These are phyloP conservation scores for Tetrapisispora pingtungensis DNA, from an alignment of 805 yeast species.

Conservation along the genomic window DNA sequence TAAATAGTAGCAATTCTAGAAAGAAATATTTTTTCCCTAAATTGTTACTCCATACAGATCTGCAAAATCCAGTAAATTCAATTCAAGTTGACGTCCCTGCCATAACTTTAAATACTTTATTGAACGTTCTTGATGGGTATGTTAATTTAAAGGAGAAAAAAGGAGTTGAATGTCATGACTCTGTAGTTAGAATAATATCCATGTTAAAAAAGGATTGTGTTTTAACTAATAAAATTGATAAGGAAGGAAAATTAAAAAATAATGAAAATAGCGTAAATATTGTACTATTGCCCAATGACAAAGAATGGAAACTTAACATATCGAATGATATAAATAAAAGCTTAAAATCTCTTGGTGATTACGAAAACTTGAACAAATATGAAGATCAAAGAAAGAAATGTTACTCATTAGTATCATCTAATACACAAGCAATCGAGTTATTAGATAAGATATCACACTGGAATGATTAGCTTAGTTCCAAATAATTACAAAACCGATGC, in stretches of 20 bases:
- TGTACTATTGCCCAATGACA: constrained; percentile 1
- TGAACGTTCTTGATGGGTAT: constrained; percentile 16
- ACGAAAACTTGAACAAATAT: not conserved
- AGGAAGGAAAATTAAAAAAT: not conserved
- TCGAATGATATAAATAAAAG: not conserved
- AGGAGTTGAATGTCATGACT: constrained; percentile 12
- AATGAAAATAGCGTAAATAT: not conserved
- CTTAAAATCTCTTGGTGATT: not conserved
- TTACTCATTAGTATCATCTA: constrained; percentile 10
- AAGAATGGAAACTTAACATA: not conserved
- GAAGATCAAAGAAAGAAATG: constrained; percentile 9
- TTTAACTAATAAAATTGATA: constrained; percentile 1
- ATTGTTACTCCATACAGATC: not conserved
- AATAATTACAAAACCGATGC: not conserved
- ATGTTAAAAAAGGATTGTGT: constrained; percentile 20
- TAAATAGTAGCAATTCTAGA: constrained; percentile 9
- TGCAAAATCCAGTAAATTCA: not conserved
- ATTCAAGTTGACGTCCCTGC: constrained; percentile 4
- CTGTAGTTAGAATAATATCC: constrained; percentile 18
- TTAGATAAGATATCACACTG: constrained; percentile 11
- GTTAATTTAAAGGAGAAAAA: constrained; percentile 7
- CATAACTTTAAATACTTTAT: constrained; percentile 18
- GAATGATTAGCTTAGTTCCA: constrained; percentile 3
- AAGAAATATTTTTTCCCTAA: constrained; percentile 11
- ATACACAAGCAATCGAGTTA: constrained; percentile 9